Evolutionary conservation across 805 yeast species (phyloP).

Genomic region (Candida ascalaphidarum): DNA sequence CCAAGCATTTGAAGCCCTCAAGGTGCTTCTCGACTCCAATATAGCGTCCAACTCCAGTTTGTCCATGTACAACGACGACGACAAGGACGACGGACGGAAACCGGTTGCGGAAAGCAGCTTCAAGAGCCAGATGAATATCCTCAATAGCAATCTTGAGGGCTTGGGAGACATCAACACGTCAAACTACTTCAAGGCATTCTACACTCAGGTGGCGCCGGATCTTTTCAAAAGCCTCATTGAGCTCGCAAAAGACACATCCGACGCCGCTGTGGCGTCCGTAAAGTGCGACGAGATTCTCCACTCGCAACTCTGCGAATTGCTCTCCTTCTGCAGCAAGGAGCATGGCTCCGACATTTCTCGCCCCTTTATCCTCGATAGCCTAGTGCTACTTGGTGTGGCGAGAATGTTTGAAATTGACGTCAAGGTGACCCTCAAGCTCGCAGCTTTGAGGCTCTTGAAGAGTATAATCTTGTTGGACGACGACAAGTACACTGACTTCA

Average conservation of each 20-base stretch:
- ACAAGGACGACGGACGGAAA: background rate
- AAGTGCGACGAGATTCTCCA: conserved; percentile 33
- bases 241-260: conserved; percentile 9
- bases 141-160: conserved; percentile 3
- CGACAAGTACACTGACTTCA: conserved; percentile 45
- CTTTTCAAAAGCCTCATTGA: conserved; percentile 42
- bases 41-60: conserved; percentile 15
- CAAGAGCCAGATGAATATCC: too few species aligned
- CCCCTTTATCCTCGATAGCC: conserved; percentile 53
- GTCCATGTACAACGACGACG: conserved; percentile 3
- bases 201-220: conserved; percentile 50
- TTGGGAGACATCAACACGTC: conserved; percentile 25
- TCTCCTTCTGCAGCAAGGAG: conserved; percentile 57
- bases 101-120: too few species aligned
- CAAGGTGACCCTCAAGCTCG: conserved; percentile 48
- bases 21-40: conserved; percentile 59
- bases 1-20: conserved; percentile 79
- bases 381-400: conserved; percentile 49
- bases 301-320: conserved; percentile 61
- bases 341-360: conserved; percentile 54
- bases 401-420: conserved; percentile 35
- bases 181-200: conserved; percentile 51
- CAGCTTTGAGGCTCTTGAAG: conserved; percentile 64
- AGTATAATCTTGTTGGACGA: conserved; percentile 56
- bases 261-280: conserved; percentile 2